phyloP scores from a whole-genome alignment of 352 stramenopile genomes.

The Hyaloperonospora arabidopsidis region DNA sequence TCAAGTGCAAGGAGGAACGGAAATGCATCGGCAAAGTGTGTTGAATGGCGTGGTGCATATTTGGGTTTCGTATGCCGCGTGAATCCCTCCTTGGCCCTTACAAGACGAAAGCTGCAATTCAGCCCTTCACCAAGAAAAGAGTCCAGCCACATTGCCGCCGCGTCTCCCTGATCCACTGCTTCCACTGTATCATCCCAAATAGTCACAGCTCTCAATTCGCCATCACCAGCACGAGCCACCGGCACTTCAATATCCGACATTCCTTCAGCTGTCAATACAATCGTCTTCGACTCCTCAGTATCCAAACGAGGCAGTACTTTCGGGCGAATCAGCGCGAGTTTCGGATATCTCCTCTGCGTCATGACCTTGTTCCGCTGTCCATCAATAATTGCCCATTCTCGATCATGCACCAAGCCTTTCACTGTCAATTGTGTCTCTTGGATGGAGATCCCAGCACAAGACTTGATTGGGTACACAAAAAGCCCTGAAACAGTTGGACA shows the following conservation, averaged over 20 bases:
- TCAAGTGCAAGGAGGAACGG: constrained; percentile 61
- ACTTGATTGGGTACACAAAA: constrained; percentile 81
- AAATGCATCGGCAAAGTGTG: constrained; percentile 72
- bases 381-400: constrained; percentile 74
- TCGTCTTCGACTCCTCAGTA: constrained; percentile 14
- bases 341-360: constrained; percentile 55
- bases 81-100: constrained; percentile 55
- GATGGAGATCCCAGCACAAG: constrained; percentile 56
- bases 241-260: constrained; percentile 59
- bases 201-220: constrained; percentile 29
- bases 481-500: constrained; percentile 37
- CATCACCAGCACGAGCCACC: constrained; percentile 30
- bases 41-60: constrained; percentile 48
- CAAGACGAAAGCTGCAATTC: constrained; percentile 40
- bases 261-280: constrained; percentile 53
- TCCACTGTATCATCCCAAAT: constrained; percentile 58
- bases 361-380: constrained; percentile 52
- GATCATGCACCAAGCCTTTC: constrained; percentile 60
- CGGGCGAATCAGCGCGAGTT: constrained; percentile 55
- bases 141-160: constrained; percentile 54
- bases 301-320: constrained; percentile 44
- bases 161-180: constrained; percentile 56
- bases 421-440: constrained; percentile 36
- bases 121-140: constrained; percentile 34
- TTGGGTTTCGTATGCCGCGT: constrained; percentile 44